Base-by-base conservation (phyloP, 75 land plant species). In the Selaginella moellendorffii region DNA sequence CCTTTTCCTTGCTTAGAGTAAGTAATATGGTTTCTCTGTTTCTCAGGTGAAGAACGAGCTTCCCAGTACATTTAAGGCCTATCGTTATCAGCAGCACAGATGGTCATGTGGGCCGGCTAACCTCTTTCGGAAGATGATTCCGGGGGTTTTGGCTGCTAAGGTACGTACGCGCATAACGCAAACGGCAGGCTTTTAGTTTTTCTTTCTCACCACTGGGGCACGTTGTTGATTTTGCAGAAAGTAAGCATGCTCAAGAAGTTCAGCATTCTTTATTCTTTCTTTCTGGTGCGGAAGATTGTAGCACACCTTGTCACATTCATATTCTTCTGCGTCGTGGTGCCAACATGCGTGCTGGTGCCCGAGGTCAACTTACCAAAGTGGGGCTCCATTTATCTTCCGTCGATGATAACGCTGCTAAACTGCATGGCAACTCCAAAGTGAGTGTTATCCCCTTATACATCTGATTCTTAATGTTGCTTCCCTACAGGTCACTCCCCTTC, bases 51-150 rank as follows among this genome's bases (percentile, higher is more conserved):
- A 87, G 68, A 87, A 82, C 30, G 92, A 87, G 74, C 67, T 87
- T 28, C 92, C 92, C 0, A 85, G 89, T 60, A 87, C 92, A 2
- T 80, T 87, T 76, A 87, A 85, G 72, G 92, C 92, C 8, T 87
- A 74, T 61, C 73, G 92, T 0, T 87, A 70, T 51, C 92, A 87
- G 65, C 92, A 87, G 63, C 92, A 87, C 54, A 62, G 92, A 23
- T 87, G 92, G 92, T 87, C 92, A 0, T 87, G 92, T 52, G 92
- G 92, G 2, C 92, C 92, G 27, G 89, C 92, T 10, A 87, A 82
- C 53, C 78, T 87, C 60, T 85, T 87, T 66, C 76, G 85, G 69
- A 87, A 87, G 31, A 80, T 85, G 75, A 65, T 74, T 0, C 70
- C 68, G 63, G 81, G 81, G 58, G 84, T 87, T 28, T 10, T 80